phyloP scores from a whole-genome alignment of 352 stramenopile genomes.

The Pythium brachiatum region DNA sequence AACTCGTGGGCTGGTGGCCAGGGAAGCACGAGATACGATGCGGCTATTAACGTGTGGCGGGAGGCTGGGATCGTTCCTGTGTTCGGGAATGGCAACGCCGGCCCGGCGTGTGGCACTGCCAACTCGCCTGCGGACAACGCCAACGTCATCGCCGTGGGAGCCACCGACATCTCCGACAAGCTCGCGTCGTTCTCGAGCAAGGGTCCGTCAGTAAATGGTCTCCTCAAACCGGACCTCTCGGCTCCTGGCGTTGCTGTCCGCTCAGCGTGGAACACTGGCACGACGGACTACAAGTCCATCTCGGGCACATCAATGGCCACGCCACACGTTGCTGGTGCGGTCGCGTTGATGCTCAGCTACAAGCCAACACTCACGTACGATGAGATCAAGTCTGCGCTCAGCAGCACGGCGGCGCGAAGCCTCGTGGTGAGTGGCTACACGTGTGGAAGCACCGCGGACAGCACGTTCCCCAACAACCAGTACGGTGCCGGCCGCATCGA shows the following conservation, averaged over 20 bases:
- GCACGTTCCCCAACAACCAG: constrained; percentile 31
- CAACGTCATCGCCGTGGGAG: constrained; percentile 32
- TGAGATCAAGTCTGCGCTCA: constrained; percentile 13
- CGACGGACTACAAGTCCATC: constrained; percentile 20
- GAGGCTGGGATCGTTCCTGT: constrained; percentile 32
- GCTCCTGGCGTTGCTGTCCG: constrained; percentile 12
- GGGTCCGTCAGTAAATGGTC: constrained; percentile 17
- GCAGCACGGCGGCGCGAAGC: not conserved
- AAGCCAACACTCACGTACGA: constrained; percentile 15
- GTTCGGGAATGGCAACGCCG: constrained; percentile 28
- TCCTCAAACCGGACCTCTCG: constrained; percentile 31
- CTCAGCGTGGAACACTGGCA: constrained; percentile 12
- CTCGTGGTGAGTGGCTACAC: not conserved
- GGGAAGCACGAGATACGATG: constrained; percentile 12
- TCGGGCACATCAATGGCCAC: constrained; percentile 36
- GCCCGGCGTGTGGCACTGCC: constrained; percentile 18
- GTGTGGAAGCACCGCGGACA: constrained; percentile 26
- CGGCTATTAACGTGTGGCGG: constrained; percentile 20
- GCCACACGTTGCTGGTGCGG: constrained; percentile 30
- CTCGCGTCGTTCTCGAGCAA: constrained; percentile 25
- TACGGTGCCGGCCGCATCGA: constrained; percentile 32
- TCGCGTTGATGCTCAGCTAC: constrained; percentile 29
- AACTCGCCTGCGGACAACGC: constrained; percentile 23
- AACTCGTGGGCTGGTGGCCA: constrained; percentile 26
- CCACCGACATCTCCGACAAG: constrained; percentile 13